phyloP scores from a whole-genome alignment of 129 eudicot genomes.

The Centaurea solstitialis region DNA sequence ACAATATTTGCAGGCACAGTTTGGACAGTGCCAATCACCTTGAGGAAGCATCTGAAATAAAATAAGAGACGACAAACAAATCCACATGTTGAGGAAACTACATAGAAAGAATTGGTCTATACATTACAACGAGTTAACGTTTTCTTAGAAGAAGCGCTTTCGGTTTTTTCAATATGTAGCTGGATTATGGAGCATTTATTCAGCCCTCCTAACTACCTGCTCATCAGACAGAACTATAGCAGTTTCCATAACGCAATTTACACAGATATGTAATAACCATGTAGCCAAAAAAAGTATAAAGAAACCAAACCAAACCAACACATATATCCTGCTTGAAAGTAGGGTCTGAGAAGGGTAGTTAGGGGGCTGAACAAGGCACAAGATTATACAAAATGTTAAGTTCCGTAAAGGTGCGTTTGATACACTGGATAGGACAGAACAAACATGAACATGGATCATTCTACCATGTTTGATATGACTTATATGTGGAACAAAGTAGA shows the following conservation, averaged over 20 bases:
- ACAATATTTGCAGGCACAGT: constrained; percentile 80
- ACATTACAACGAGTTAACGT: neutral
- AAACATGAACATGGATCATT: too few relatives aligned
- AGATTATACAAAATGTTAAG: neutral
- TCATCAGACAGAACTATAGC: neutral
- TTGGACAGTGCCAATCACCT: constrained; percentile 92
- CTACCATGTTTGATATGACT: too few relatives aligned
- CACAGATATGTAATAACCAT: neutral
- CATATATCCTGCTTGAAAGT: neutral
- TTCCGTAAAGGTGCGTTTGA: too few relatives aligned
- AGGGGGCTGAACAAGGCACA: neutral
- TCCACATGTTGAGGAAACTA: constrained; percentile 14
- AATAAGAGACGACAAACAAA: constrained; percentile 12
- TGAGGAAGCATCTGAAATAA: constrained; percentile 74
- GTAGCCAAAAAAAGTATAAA: neutral
- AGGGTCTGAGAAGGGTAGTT: neutral
- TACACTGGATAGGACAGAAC: too few relatives aligned
- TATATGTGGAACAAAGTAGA: too few relatives aligned
- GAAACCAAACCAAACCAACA: neutral
- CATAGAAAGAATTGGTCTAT: constrained; percentile 6
- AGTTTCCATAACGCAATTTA: too few relatives aligned
- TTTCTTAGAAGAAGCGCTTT: neutral
- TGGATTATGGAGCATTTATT: neutral
- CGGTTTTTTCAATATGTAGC: neutral
- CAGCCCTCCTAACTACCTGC: neutral